Conservation (phyloP, 2,329 filamentous ascomycete genomes). For the Diaporthe sp. region DNA sequence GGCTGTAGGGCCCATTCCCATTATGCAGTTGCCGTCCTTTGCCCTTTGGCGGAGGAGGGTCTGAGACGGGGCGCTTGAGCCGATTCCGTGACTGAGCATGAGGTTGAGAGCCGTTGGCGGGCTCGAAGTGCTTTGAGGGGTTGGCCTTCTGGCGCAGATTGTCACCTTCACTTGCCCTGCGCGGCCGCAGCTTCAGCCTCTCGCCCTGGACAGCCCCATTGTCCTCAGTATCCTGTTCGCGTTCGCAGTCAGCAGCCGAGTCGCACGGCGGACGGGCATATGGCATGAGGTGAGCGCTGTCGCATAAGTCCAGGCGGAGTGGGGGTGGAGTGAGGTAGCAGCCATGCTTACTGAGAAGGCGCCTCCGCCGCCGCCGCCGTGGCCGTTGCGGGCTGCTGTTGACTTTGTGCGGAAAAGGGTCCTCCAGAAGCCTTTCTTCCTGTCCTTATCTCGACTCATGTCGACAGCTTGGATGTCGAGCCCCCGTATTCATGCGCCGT, state of each 20-base stretch:
- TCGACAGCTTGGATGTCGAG: conserved; percentile 35
- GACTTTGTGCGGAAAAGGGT: conserved; percentile 36
- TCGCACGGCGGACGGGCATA: background rate
- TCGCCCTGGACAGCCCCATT: background rate
- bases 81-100: conserved; percentile 33
- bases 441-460: conserved; percentile 41
- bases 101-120: conserved; percentile 5
- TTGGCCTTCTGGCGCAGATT: background rate
- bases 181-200: conserved; percentile 24
- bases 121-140: conserved; percentile 20
- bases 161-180: conserved; percentile 37
- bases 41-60: conserved; percentile 49
- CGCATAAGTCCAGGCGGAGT: background rate
- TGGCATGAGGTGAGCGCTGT: background rate
- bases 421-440: conserved; percentile 40
- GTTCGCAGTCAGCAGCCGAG: conserved; percentile 7
- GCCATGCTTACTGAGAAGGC: conserved; percentile 21
- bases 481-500: conserved; percentile 23
- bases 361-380: background rate
- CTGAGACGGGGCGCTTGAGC: conserved; percentile 36
- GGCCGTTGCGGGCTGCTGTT: conserved; percentile 5
- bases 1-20: conserved; percentile 47
- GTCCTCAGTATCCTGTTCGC: conserved; percentile 26
- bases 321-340: background rate
- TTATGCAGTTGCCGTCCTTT: conserved; percentile 54